Percentiles rank a stretch among this genome's conserved stretches.
Evolutionary conservation across 75 land plant species (phyloP).

Genomic region (Pinus taeda): DNA sequence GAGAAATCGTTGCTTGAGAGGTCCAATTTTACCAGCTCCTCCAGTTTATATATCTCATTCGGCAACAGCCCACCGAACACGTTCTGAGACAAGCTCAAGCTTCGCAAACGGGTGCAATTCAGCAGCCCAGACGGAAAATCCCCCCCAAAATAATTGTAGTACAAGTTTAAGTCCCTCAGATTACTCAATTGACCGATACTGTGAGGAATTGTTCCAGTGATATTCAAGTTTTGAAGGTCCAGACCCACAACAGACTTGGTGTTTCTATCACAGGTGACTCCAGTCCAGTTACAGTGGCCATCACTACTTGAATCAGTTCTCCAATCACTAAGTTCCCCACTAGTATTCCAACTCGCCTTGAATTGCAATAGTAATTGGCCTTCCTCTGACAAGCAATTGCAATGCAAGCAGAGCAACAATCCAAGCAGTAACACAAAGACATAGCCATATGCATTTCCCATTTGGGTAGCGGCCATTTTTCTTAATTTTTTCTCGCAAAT

Average conservation of each 20-base stretch:
- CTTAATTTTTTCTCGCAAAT: too few relatives aligned
- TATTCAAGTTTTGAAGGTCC: slow-evolving; percentile 9
- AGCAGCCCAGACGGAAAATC: slow-evolving; percentile 40
- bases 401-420: not conserved
- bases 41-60: slow-evolving; percentile 38
- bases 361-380: slow-evolving; percentile 1
- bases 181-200: slow-evolving; percentile 32
- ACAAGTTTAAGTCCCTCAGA: slow-evolving; percentile 38
- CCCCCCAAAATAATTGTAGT: slow-evolving; percentile 48
- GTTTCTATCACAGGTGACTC: slow-evolving; percentile 19
- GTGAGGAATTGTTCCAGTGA: slow-evolving; percentile 20
- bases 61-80: slow-evolving; percentile 62
- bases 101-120: slow-evolving; percentile 35
- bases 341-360: not conserved
- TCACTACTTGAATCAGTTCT: not conserved
- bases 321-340: slow-evolving; percentile 5
- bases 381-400: slow-evolving; percentile 6
- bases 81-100: slow-evolving; percentile 46
- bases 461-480: not conserved
- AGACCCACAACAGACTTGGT: slow-evolving; percentile 26
- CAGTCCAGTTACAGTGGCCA: slow-evolving; percentile 39
- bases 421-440: not conserved
- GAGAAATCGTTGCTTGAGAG: slow-evolving; percentile 40
- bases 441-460: not conserved
- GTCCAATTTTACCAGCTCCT: slow-evolving; percentile 16